Evolutionary conservation across 306 rosid genomes (phyloP).

Genomic region (Gastrolobium bilobum): DNA sequence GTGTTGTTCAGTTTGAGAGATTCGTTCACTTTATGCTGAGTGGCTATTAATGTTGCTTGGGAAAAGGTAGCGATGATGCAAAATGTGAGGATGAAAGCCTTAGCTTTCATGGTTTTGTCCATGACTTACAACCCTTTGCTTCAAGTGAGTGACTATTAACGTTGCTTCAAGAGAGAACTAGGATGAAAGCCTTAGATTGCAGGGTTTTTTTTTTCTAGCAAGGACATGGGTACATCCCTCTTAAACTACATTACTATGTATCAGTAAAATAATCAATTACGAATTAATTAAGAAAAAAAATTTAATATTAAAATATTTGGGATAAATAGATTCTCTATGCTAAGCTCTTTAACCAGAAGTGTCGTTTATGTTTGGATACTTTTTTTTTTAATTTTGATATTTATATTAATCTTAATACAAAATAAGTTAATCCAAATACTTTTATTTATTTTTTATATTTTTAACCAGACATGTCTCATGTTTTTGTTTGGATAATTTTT

Average conservation of each 20-base stretch:
- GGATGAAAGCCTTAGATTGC: neutral
- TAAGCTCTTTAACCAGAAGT: neutral
- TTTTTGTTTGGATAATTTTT: too few relatives aligned
- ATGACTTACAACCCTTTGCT: neutral
- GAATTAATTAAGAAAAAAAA: neutral
- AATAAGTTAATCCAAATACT: too few relatives aligned
- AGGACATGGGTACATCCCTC: neutral
- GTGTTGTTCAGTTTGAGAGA: conserved; percentile 57
- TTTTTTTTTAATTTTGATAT: too few relatives aligned
- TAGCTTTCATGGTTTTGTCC: conserved; percentile 9
- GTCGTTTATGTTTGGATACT: too few relatives aligned
- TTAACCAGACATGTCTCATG: too few relatives aligned
- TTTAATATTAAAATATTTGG: neutral
- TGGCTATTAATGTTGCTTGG: conserved; percentile 37
- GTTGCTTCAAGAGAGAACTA: neutral
- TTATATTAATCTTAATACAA: too few relatives aligned
- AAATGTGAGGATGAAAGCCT: conserved; percentile 34
- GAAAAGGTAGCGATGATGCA: conserved; percentile 46
- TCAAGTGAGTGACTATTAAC: neutral
- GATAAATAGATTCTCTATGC: neutral
- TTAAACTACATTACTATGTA: neutral
- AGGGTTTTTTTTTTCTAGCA: neutral
- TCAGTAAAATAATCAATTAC: neutral
- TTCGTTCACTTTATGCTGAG: conserved; percentile 51
- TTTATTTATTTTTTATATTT: too few relatives aligned